Conservation (phyloP, 805 yeast species). For the Candida rishiriensis region DNA sequence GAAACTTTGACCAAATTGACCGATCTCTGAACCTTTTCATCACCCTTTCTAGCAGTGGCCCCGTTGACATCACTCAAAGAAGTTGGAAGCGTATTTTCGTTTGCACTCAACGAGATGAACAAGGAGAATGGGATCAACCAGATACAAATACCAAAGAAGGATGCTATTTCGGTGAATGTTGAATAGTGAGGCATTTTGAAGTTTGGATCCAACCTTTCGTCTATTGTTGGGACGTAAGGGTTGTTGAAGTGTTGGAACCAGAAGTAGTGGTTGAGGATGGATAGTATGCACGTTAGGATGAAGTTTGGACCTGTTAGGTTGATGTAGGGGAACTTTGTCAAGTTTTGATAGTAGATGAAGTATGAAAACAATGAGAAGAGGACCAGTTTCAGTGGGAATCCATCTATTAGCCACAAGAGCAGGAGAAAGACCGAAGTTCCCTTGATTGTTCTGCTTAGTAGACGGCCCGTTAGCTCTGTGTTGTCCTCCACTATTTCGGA, state of each 20-base stretch:
- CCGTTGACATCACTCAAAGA: constrained; percentile 26
- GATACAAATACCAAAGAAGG: constrained; percentile 87
- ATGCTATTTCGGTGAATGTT: constrained; percentile 83
- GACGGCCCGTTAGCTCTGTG: constrained; percentile 73
- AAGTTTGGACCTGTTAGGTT: constrained; percentile 68
- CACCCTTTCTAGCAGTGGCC: constrained; percentile 18
- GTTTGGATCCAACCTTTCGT: constrained; percentile 50
- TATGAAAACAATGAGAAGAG: constrained; percentile 68
- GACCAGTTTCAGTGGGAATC: constrained; percentile 69
- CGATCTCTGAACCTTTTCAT: constrained; percentile 35
- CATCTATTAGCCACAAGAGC: constrained; percentile 65
- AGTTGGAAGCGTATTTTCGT: constrained; percentile 79
- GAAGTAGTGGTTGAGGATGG: constrained; percentile 72
- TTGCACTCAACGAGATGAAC: constrained; percentile 87
- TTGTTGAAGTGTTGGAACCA: constrained; percentile 87
- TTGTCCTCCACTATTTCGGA: constrained; percentile 94
- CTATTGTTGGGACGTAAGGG: constrained; percentile 67
- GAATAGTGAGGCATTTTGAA: constrained; percentile 68
- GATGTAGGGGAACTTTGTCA: constrained; percentile 80
- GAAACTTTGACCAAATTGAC: constrained; percentile 67
- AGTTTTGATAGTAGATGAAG: constrained; percentile 68
- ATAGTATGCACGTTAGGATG: constrained; percentile 64
- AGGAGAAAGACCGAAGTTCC: constrained; percentile 50
- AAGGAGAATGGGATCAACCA: constrained; percentile 94
- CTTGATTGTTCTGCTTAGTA: constrained; percentile 61